phyloP scores from a whole-genome alignment of 2,329 filamentous ascomycete genomes.

The Aspergillus brunneoviolaceus region DNA sequence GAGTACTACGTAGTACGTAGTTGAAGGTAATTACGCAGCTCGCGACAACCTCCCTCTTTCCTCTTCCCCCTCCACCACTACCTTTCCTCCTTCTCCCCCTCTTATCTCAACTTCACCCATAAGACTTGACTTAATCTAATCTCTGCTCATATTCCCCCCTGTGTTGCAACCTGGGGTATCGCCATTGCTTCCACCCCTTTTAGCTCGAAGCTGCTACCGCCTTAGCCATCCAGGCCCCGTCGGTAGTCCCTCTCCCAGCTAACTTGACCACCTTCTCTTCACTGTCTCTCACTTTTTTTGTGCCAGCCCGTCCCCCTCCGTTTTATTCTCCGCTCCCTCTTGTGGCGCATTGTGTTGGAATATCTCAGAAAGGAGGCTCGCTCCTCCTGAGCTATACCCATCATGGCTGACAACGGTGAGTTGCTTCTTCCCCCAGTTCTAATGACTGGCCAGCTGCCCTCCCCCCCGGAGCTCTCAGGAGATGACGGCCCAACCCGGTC shows the following conservation, averaged over 20 bases:
- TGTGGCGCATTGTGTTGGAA: conserved; percentile 19
- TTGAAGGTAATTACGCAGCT: conserved; percentile 2
- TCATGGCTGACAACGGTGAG: conserved; percentile 38
- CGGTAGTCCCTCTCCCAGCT: conserved; percentile 20
- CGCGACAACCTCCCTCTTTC: conserved; percentile 10
- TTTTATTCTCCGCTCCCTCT: not conserved
- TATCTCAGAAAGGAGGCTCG: conserved; percentile 25
- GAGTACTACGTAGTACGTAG: not conserved
- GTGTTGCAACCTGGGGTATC: not conserved
- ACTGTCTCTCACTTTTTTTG: conserved; percentile 9
- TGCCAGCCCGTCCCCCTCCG: conserved; percentile 12
- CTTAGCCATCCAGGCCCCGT: conserved; percentile 30
- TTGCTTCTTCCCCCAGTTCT: conserved; percentile 2
- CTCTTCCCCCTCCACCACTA: conserved; percentile 5
- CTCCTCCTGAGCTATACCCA: conserved; percentile 28
- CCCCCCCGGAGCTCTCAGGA: conserved; percentile 23
- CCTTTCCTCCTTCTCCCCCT: conserved; percentile 1
- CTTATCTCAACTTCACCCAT: not conserved
- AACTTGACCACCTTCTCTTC: conserved; percentile 23
- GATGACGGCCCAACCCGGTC: conserved; percentile 23
- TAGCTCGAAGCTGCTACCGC: conserved; percentile 19
- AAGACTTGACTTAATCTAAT: not conserved
- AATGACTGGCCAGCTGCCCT: not conserved
- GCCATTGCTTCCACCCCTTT: conserved; percentile 1
- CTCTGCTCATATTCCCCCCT: conserved; percentile 2